phyloP scores from a whole-genome alignment of 2,329 filamentous ascomycete genomes.

The Samsoniella hepiali region DNA sequence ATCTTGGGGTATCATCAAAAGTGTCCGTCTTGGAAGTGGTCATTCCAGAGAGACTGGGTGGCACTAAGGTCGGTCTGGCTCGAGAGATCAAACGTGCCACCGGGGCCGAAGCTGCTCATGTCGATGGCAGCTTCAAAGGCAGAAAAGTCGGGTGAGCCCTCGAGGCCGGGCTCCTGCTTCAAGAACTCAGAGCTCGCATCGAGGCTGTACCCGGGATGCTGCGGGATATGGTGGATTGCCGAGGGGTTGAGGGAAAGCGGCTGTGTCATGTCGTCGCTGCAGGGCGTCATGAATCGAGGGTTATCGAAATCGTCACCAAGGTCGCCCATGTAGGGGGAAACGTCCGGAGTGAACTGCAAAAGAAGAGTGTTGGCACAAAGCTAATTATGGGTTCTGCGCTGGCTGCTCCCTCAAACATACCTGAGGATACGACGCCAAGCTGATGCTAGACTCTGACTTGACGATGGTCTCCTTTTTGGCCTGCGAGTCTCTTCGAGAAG shows the following conservation, averaged over 20 bases:
- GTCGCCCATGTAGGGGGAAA: conserved; percentile 36
- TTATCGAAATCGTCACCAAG: conserved; percentile 34
- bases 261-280: conserved; percentile 47
- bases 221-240: conserved; percentile 7
- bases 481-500: conserved; percentile 32
- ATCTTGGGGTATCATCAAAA: conserved; percentile 31
- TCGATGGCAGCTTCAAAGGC: conserved; percentile 42
- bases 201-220: conserved; percentile 22
- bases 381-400: conserved; percentile 35
- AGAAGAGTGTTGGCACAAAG: conserved; percentile 26
- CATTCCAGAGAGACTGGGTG: conserved; percentile 30
- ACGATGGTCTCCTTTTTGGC: conserved; percentile 35
- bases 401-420: conserved; percentile 27
- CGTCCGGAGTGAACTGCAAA: conserved; percentile 38
- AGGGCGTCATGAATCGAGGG: conserved; percentile 49
- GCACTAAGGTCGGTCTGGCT: conserved; percentile 28
- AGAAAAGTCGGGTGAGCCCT: conserved; percentile 36
- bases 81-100: conserved; percentile 29
- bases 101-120: conserved; percentile 35
- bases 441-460: conserved; percentile 39
- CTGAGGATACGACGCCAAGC: conserved; percentile 30
- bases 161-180: conserved; percentile 28
- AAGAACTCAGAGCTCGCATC: conserved; percentile 27
- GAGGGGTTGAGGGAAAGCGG: conserved; percentile 28
- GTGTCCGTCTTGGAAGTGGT: conserved; percentile 30